Evolutionary conservation across 805 yeast genomes (phyloP), one percentile per base, ranked within the genome.

Genomic region (Metschnikowia lachancei): DNA sequence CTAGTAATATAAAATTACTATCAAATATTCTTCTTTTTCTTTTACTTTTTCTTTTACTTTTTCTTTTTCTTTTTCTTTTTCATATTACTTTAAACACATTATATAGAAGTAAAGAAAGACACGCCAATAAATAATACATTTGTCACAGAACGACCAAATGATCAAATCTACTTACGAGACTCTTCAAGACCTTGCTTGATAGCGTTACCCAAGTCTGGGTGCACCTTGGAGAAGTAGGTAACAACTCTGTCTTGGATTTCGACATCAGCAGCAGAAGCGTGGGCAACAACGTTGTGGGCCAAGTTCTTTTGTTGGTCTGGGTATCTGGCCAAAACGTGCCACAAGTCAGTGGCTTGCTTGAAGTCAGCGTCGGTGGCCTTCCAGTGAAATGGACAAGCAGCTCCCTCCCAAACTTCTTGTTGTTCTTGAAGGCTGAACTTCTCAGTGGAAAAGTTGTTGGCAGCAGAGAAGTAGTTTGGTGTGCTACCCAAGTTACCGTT

Each of bases 331-430:
- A 87, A 76, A 30, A 87, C 94, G 48, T 85, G 75, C 82, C 89
- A 92, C 59, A 91, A 77, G 29, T 66, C 82, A 51, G 83, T 73
- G 41, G 96, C 85, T 72, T 91, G 97, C 53, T 67, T 77, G 65
- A 71, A 91, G 70, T 91, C 96, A 50, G 80, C 88, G 42, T 82
- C 85, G 22, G 77, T 70, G 45, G 79, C 79, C 47, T 78, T 76
- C 97, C 97, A 90, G 72, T 89, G 94, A 81, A 79, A 87, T 54
- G 92, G 88, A 51, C 83, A 71, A 39, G 94, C 94, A 45, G 89
- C 80, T 47, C 94, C 94, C 47, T 72, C 70, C 94, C 94, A 87
- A 51, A 80, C 77, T 70, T 87, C 95, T 67, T 85, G 91, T 57
- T 81, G 80, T 59, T 78, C 76, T 64, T 82, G 85, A 40, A 77